Conservation (phyloP, 495 filamentous ascomycete species). For the Lichina pygmaea region DNA sequence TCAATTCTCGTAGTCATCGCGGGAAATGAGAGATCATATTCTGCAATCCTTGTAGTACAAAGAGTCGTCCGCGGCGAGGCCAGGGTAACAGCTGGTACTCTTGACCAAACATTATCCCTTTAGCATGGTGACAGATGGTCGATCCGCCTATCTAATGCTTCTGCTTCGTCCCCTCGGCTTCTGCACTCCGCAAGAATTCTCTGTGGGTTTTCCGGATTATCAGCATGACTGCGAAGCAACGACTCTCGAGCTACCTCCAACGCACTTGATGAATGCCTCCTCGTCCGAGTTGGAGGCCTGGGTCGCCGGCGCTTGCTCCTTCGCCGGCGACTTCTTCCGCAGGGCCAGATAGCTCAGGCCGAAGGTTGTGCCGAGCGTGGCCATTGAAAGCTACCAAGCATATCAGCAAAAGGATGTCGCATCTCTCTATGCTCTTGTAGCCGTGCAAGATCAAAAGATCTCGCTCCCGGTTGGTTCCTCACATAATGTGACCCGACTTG, state of each 20-base stretch:
- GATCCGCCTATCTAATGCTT: conserved; percentile 22
- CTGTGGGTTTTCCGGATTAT: conserved; percentile 13
- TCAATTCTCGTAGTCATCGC: no score
- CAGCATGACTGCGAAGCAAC: conserved; percentile 8
- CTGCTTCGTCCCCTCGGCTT: conserved; percentile 38
- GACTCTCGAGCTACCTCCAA: conserved; percentile 2
- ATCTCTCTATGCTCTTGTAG: background rate
- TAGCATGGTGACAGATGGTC: background rate
- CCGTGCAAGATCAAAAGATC: background rate
- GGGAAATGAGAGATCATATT: no score
- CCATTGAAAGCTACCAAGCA: conserved; percentile 52
- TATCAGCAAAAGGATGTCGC: background rate
- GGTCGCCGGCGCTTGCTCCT: conserved; percentile 28
- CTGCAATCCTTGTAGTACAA: background rate
- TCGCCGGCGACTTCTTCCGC: conserved; percentile 34
- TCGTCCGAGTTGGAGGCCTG: conserved; percentile 75
- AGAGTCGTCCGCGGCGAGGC: background rate
- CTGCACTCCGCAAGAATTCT: conserved; percentile 53
- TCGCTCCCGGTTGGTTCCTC: conserved; percentile 12
- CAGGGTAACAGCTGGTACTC: background rate
- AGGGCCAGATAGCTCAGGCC: conserved; percentile 24
- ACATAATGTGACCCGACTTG: conserved; percentile 87
- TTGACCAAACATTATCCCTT: background rate
- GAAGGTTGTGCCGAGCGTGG: conserved; percentile 41
- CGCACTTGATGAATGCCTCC: conserved; percentile 93